These are phyloP conservation scores for Lodderomyces orthopsilosis DNA, from an alignment of 1,139 yeast species.

Conservation along the genomic window DNA sequence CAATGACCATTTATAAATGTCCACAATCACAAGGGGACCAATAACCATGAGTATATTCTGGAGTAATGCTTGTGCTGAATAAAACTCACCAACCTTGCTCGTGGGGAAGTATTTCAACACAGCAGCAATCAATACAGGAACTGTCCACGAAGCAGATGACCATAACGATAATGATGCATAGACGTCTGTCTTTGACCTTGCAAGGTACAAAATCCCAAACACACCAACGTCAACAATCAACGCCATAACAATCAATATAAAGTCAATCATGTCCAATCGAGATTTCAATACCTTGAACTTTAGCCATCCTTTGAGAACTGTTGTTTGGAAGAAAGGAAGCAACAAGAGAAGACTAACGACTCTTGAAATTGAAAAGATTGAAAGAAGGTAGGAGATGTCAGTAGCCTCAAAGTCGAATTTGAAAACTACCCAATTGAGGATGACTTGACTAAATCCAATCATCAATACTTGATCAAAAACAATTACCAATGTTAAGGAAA, in stretches of 20 bases:
- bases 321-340: constrained; percentile 31
- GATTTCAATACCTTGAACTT: constrained; percentile 36
- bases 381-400: constrained; percentile 56
- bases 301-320: constrained; percentile 24
- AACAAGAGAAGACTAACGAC: constrained; percentile 31
- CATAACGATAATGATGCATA: constrained; percentile 28
- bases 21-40: constrained; percentile 26
- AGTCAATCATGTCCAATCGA: constrained; percentile 57
- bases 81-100: constrained; percentile 22
- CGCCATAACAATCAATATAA: constrained; percentile 22
- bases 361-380: constrained; percentile 47
- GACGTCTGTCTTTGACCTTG: constrained; percentile 15
- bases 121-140: constrained; percentile 34
- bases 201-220: constrained; percentile 24
- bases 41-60: constrained; percentile 27
- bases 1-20: constrained; percentile 25
- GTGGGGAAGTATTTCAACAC: constrained; percentile 39
- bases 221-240: constrained; percentile 42
- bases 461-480: constrained; percentile 36
- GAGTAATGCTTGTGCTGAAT: constrained; percentile 31
- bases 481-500: constrained; percentile 40
- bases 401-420: constrained; percentile 58
- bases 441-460: constrained; percentile 35
- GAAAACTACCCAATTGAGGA: constrained; percentile 55
- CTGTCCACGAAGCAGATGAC: constrained; percentile 41